These are phyloP conservation scores for Pseudohyphozyma bogoriensis DNA, from an alignment of 768 basidiomycete species.

Conservation along the genomic window DNA sequence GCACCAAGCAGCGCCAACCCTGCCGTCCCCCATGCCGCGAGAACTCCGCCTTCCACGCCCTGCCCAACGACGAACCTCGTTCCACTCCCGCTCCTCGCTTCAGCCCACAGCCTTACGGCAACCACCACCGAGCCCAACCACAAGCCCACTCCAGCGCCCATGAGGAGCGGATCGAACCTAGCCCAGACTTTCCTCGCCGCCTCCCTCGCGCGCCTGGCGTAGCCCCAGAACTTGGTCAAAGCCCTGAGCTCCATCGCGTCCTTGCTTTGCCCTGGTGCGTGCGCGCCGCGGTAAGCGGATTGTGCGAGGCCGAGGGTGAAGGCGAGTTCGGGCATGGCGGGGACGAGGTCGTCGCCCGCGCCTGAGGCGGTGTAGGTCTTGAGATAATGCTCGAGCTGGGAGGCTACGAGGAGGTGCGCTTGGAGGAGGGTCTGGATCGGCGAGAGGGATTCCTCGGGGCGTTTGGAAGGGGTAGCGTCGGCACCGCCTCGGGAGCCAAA, in stretches of 20 bases:
- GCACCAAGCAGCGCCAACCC: neutral
- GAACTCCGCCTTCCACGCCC: constrained; percentile 19
- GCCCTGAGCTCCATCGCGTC: constrained; percentile 22
- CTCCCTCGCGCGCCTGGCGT: constrained; percentile 53
- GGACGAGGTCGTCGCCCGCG: constrained; percentile 63
- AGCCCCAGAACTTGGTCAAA: constrained; percentile 40
- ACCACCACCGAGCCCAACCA: constrained; percentile 37
- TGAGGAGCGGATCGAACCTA: constrained; percentile 72
- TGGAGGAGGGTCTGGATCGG: constrained; percentile 41
- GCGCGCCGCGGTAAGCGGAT: constrained; percentile 21
- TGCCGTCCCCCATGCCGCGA: neutral
- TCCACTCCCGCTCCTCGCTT: constrained; percentile 5
- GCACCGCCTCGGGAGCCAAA: constrained; percentile 12
- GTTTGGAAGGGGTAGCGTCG: neutral
- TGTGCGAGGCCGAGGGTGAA: constrained; percentile 24
- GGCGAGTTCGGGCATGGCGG: constrained; percentile 24
- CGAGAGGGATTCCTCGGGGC: constrained; percentile 28
- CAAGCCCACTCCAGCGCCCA: constrained; percentile 59
- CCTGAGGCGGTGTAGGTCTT: constrained; percentile 60
- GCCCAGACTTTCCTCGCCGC: constrained; percentile 86
- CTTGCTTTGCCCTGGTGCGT: constrained; percentile 15
- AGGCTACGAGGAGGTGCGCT: constrained; percentile 60
- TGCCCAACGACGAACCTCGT: constrained; percentile 18
- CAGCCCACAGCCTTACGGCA: neutral
- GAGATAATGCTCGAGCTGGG: constrained; percentile 67